These are phyloP conservation scores for Besnoitia besnoiti DNA, from an alignment of 169 alveolate genomes.

Conservation along the genomic window DNA sequence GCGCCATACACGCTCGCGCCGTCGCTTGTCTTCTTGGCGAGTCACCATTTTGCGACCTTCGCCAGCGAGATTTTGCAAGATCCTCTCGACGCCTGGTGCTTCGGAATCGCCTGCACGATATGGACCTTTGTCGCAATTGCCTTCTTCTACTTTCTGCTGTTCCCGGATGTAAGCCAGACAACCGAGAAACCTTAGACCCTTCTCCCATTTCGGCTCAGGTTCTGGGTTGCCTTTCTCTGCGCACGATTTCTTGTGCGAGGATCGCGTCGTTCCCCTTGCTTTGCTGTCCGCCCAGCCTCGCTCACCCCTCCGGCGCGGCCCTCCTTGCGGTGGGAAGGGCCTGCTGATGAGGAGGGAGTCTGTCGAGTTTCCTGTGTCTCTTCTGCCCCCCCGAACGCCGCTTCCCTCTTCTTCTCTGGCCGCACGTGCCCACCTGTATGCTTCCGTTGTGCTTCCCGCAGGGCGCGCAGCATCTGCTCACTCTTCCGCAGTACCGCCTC, in stretches of 20 bases:
- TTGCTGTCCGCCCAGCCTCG: neutral
- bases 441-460: too few relatives aligned
- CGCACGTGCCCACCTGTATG: too few relatives aligned
- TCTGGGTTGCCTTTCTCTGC: neutral
- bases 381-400: too few relatives aligned
- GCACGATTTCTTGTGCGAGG: too few relatives aligned
- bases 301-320: too few relatives aligned
- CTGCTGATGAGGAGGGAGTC: too few relatives aligned
- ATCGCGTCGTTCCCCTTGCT: too few relatives aligned
- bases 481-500: neutral
- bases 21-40: neutral
- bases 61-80: neutral
- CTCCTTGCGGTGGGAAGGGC: too few relatives aligned
- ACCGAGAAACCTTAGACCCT: neutral
- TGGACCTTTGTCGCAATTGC: neutral
- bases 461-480: neutral
- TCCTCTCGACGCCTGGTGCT: neutral
- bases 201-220: neutral
- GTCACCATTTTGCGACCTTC: neutral
- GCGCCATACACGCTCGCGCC: neutral
- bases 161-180: neutral
- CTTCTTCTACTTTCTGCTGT: neutral
- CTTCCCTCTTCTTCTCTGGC: too few relatives aligned
- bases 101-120: neutral
- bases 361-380: too few relatives aligned